A percentile compares a stretch with the other conserved stretches of the same genome.
These are phyloP conservation scores for Aspergillus novofumigatus DNA, from an alignment of 2,329 filamentous ascomycete genomes.

Conservation along the genomic window DNA sequence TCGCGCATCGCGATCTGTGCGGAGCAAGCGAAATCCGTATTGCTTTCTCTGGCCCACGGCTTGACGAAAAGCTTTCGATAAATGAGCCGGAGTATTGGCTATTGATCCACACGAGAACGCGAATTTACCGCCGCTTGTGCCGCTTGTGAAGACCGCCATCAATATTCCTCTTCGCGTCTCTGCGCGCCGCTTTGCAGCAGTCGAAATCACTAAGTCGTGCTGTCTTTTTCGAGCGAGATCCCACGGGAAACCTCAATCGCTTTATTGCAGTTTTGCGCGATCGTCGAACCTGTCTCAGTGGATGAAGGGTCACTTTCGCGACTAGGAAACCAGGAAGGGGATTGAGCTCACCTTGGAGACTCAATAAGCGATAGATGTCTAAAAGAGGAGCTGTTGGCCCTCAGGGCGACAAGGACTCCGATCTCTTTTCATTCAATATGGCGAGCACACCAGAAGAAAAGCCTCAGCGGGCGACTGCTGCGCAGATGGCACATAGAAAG, in stretches of 20 bases:
- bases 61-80: not conserved
- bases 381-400: slow-evolving; percentile 36
- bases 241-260: not conserved
- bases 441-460: slow-evolving; percentile 42
- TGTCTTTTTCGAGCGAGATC: not conserved
- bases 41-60: not conserved
- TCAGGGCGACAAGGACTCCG: slow-evolving; percentile 32
- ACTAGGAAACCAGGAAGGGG: slow-evolving; percentile 13
- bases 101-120: not conserved
- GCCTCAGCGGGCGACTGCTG: slow-evolving; percentile 50
- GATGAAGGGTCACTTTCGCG: slow-evolving; percentile 11
- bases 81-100: not conserved
- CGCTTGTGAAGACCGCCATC: slow-evolving; percentile 1
- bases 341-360: slow-evolving; percentile 19
- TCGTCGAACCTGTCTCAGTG: slow-evolving; percentile 2
- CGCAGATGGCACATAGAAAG: slow-evolving; percentile 53
- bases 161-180: slow-evolving; percentile 1
- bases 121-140: not conserved
- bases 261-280: slow-evolving; percentile 1
- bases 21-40: slow-evolving; percentile 1
- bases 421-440: slow-evolving; percentile 32
- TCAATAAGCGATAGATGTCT: slow-evolving; percentile 34
- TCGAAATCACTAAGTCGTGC: slow-evolving; percentile 6
- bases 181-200: slow-evolving; percentile 6
- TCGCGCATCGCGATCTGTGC: slow-evolving; percentile 15